These are phyloP conservation scores for Spizellomyces sp. DNA, from an alignment of 192 early-diverging fungal genomes.

Conservation along the genomic window DNA sequence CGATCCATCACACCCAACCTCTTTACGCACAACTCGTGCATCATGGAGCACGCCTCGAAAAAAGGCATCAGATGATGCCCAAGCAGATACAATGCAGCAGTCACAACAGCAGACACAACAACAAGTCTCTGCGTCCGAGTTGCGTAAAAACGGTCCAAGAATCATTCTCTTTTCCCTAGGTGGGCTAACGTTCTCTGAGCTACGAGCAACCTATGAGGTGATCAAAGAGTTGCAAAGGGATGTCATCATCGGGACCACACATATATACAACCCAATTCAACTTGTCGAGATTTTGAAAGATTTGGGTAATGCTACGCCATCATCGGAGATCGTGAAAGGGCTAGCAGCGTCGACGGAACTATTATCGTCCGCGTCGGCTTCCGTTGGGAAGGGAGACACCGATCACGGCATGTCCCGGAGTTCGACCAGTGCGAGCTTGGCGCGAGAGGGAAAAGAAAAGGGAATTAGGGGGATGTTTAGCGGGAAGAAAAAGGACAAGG, in stretches of 20 bases:
- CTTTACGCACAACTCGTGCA: slow-evolving; percentile 53
- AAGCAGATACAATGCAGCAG: neutral
- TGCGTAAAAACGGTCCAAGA: slow-evolving; percentile 57
- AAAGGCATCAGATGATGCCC: neutral
- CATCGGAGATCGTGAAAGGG: neutral
- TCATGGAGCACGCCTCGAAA: slow-evolving; percentile 45
- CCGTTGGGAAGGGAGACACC: neutral
- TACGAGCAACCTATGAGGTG: slow-evolving; percentile 71
- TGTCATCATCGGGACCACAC: slow-evolving; percentile 76
- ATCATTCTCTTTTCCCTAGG: slow-evolving; percentile 81
- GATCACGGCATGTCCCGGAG: neutral
- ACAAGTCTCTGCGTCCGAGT: slow-evolving; percentile 27
- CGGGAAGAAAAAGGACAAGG: slow-evolving; percentile 23
- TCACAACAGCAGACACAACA: neutral
- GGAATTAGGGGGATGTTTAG: slow-evolving; percentile 22
- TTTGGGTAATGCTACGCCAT: slow-evolving; percentile 27
- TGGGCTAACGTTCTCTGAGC: slow-evolving; percentile 78
- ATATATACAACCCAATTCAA: slow-evolving; percentile 68
- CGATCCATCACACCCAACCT: slow-evolving; percentile 43
- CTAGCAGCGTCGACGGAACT: neutral
- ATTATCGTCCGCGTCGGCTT: neutral
- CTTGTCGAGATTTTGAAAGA: slow-evolving; percentile 70
- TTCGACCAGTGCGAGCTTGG: neutral
- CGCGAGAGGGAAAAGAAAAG: slow-evolving; percentile 6
- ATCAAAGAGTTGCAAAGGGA: slow-evolving; percentile 64